Conservation (phyloP, 306 rosid species). For the Astragalus membranaceus region DNA sequence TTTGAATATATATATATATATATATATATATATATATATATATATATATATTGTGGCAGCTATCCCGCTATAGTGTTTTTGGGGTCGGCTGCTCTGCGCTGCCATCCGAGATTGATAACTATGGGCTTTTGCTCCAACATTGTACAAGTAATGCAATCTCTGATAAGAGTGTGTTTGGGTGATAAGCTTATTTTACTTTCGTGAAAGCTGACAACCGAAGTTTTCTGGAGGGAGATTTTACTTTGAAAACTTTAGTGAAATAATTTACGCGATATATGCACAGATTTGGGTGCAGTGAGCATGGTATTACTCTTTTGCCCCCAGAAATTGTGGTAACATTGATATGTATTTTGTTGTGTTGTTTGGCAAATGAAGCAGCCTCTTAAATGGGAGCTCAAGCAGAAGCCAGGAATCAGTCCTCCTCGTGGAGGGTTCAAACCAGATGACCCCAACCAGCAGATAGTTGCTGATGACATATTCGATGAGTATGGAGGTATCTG, state of each 20-base stretch:
- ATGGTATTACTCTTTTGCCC: neutral
- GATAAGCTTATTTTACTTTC: neutral
- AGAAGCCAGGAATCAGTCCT: slow-evolving; percentile 98
- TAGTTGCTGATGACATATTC: slow-evolving; percentile 84
- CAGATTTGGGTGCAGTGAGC: neutral
- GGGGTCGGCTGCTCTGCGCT: too few species aligned
- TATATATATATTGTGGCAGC: too few species aligned
- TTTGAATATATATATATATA: too few species aligned
- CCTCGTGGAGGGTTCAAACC: slow-evolving; percentile 94
- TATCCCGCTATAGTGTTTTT: too few species aligned
- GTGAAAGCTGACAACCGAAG: neutral
- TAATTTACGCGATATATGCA: neutral
- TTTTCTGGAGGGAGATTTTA: neutral
- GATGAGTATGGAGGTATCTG: slow-evolving; percentile 92
- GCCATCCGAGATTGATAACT: too few species aligned
- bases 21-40: too few species aligned
- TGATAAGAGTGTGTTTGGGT: neutral
- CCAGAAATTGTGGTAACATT: neutral
- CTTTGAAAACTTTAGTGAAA: neutral
- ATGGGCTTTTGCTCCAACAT: neutral
- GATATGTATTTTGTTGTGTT: slow-evolving; percentile 9
- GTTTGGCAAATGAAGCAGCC: slow-evolving; percentile 55
- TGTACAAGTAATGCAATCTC: neutral
- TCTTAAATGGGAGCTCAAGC: slow-evolving; percentile 97
- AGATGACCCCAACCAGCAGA: slow-evolving; percentile 97